Evolutionary conservation across 1,139 yeast genomes (phyloP).

Genomic region (Blastobotrys capitulatus): DNA sequence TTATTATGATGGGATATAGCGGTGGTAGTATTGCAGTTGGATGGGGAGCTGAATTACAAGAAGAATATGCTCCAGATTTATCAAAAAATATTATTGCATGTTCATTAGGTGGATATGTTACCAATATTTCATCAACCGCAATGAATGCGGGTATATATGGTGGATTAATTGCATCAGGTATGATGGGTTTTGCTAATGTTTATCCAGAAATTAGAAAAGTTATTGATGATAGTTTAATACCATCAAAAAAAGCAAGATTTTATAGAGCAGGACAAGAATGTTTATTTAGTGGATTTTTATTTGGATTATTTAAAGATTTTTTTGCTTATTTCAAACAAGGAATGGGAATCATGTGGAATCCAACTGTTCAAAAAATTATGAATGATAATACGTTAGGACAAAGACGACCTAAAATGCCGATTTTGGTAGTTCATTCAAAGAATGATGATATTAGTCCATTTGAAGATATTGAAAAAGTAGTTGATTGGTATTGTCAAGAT

Average conservation of each 20-base stretch:
- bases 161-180: constrained; percentile 27
- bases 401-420: constrained; percentile 23
- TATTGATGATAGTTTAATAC: constrained; percentile 13
- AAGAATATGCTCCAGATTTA: constrained; percentile 30
- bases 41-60: constrained; percentile 30
- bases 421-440: constrained; percentile 28
- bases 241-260: constrained; percentile 14
- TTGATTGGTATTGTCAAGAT: neutral
- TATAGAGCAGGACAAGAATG: constrained; percentile 16
- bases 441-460: constrained; percentile 26
- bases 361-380: constrained; percentile 13
- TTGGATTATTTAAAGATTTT: constrained; percentile 18
- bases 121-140: constrained; percentile 15
- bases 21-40: constrained; percentile 32
- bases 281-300: constrained; percentile 15
- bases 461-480: constrained; percentile 18
- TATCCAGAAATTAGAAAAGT: constrained; percentile 22
- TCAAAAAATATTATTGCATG: constrained; percentile 9
- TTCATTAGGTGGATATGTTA: constrained; percentile 14
- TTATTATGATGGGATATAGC: constrained; percentile 29
- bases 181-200: constrained; percentile 27
- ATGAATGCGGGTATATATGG: constrained; percentile 16
- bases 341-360: constrained; percentile 13
- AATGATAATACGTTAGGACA: constrained; percentile 20
- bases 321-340: constrained; percentile 21